Evolutionary conservation across 148 eudicot genomes (phyloP), one percentile per base, ranked within the genome.

Genomic region (Heliamphora exappendiculata): DNA sequence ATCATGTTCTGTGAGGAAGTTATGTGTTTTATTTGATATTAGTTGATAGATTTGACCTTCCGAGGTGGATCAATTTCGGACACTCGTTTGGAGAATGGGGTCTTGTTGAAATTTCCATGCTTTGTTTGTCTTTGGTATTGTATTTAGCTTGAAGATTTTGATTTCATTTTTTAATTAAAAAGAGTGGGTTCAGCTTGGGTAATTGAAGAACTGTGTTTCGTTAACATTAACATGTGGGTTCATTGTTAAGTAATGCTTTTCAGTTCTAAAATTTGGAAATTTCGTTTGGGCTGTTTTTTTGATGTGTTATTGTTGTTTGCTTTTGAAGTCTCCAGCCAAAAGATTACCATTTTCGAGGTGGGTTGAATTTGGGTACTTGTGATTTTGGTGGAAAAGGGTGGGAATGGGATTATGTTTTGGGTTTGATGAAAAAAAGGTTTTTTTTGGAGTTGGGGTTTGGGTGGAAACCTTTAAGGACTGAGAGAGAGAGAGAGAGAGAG

Each of bases 281-380:
- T n/a, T 42, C 50, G 12, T 1, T 59, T 17, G 41, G 54, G 54
- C 5, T 28, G 9, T 42, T 59, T 45, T 34, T 45, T 51, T 65
- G 14, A 65, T 77, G 73, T n/a, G 36, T 16, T 76, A 22, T 64
- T 67, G 37, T 34, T 75, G 57, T 72, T 67, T 67, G 67, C 4
- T 67, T 29, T 57, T 47, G n/a, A n/a, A 22, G 45, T 58, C 24
- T 75, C 39, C 68, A 79, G 78, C 54, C 44, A 49, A 79, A 67
- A 62, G 74, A 69, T 42, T 67, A 66, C 55, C 51, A 65, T 54
- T 45, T 39, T 55, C 26, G 78, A 67, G 68, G 78, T 69, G 50
- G 82, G 74, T 41, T 80, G 78, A 75, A 29, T 34, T 59, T 65
- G 78, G 74, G 62, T 44, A 26, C 50, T 58, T 47, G 65, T 11